Base-by-base conservation (phyloP, 805 yeast genomes). In the Ogataea chonburiensis region DNA sequence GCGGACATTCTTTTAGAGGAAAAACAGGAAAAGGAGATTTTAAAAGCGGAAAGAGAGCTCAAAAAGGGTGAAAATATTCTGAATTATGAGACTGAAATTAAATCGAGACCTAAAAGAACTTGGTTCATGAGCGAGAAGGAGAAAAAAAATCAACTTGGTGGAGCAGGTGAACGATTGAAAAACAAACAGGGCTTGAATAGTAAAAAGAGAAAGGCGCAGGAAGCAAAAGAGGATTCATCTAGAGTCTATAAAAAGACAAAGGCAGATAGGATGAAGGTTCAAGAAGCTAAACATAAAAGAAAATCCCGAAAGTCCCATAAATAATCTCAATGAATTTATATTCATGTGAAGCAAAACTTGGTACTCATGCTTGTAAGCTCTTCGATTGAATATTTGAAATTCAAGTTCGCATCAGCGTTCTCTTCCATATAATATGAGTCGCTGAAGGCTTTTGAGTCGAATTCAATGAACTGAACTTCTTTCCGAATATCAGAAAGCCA, bases 41-140 rank as follows among this genome's bases (percentile, higher is more conserved):
- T 86, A 18, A 76, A 75, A 37, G 98, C 97, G 2, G 98, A 93
- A 66, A 82, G 87, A 84, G 93, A 93, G 58, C 62, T 91, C 30
- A 75, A 73, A 46, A 86, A 84, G 60, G 95, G 95, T 38, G 84
- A 83, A 53, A 93, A 93, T 60, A 52, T 93, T 58, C 64, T 93
- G 45, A 82, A 75, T 55, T 88, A 85, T 52, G 77, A 78, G 48
- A 75, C 75, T 35, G 98, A 93, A 62, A 93, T 93, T 55, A 73
- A 77, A 47, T 68, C 96, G 1, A 76, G 97, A 55, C 98, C 98
- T 21, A 87, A 77, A 62, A 79, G 99, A 66, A 93, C 98, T 0
- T 93, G 99, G 99, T 91, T 93, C 61, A 91, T 86, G 63, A 54
- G 70, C 21, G 79, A 74, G 42, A 63, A 61, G 31, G 80, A 76